A percentile compares a stretch with the other conserved stretches of the same genome.
phyloP scores from a whole-genome alignment of 257 asterid genomes.

The Lavandula angustifolia region DNA sequence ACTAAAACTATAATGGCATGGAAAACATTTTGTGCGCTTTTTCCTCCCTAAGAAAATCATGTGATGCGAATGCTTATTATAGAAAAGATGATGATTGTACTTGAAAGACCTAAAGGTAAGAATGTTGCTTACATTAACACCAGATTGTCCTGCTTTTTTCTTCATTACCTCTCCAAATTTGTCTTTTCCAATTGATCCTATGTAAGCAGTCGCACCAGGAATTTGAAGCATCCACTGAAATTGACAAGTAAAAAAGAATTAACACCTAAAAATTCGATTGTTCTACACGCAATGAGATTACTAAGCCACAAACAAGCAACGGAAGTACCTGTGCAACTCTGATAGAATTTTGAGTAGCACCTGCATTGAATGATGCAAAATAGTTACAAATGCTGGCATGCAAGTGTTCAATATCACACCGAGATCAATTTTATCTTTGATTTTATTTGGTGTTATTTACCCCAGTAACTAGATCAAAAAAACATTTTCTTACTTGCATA shows the following conservation, averaged over 20 bases:
- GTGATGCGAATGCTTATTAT: background rate
- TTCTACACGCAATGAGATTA: background rate
- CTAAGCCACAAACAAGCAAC: constrained; percentile 20
- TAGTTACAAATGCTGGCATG: constrained; percentile 15
- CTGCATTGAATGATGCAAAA: constrained; percentile 39
- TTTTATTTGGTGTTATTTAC: background rate
- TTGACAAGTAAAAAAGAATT: constrained; percentile 6
- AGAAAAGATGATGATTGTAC: constrained; percentile 1
- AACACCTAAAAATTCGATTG: background rate
- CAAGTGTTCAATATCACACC: background rate
- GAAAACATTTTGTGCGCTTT: background rate
- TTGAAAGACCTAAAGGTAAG: constrained; percentile 5
- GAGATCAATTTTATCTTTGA: background rate
- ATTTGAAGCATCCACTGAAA: constrained; percentile 59
- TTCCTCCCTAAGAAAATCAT: background rate
- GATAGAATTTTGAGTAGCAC: constrained; percentile 82
- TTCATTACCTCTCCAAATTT: constrained; percentile 89
- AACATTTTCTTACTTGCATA: background rate
- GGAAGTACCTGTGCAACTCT: constrained; percentile 71
- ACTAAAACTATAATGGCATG: background rate
- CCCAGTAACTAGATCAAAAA: background rate
- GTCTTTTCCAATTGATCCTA: constrained; percentile 66
- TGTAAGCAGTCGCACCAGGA: constrained; percentile 82
- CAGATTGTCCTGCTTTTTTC: constrained; percentile 65
- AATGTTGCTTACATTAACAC: constrained; percentile 64